Base-by-base conservation (phyloP, 495 filamentous ascomycete species). In the Hypoxylon trugodes region DNA sequence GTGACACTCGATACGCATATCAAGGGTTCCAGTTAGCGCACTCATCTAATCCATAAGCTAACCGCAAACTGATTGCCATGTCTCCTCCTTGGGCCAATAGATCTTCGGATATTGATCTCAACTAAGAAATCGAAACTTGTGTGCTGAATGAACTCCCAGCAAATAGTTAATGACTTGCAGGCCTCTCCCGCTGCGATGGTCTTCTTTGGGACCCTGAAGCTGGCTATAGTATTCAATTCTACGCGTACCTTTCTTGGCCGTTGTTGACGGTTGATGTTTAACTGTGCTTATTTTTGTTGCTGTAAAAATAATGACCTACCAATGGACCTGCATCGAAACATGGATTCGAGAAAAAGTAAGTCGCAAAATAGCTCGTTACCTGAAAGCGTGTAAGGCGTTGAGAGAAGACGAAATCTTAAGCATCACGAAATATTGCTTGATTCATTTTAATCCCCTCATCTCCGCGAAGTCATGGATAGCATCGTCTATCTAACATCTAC, bases 21-120 rank as follows among this genome's bases (percentile, higher is more conserved):
- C 35, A 24, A 30, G 19, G 36, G 61, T 65, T 65, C 61, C 61
- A 60, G 62, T 56, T 66, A 60, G 56, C 62, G 62, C 62, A 66
- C 45, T 66, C 56, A 56, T 53, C 33, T 51, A 38, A 59, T 33
- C 42, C 33, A 30, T 24, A 26, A 36, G 21, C 45, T 41, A 58
- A 33, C 38, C 47, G 45, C 15, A 50, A 52, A 30, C 45, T 22
- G 42, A 36, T 47, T 48, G 42, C n/a, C n/a, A n/a, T 26, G 56
- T 38, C 24, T 12, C 38, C n/a, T 25, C 19, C 9, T 32, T 60
- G 16, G 21, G 25, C 56, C 51, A 66, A 66, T 61, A 30, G 21
- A 18, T 25, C 12, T 46, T 19, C 22, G 3, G 15, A 30, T 6
- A 58, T 38, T n/a, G 36, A 19, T 18, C 46, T 33, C 46, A 12